Percentiles rank a stretch among this genome's conserved stretches.
These are phyloP conservation scores for Aspergillus ustus DNA, from an alignment of 2,329 filamentous ascomycete species.

Conservation along the genomic window DNA sequence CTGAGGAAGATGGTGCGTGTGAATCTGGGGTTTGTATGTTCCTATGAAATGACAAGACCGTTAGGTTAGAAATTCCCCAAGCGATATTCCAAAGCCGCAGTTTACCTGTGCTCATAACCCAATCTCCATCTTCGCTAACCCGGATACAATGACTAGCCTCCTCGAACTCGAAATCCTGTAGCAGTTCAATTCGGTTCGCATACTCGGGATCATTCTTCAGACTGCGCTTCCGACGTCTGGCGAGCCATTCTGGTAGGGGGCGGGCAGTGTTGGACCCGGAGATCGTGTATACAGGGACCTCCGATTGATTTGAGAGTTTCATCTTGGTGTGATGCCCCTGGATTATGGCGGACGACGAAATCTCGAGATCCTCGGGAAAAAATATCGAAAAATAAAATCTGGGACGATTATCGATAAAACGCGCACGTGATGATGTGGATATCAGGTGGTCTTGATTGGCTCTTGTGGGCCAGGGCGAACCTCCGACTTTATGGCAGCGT, in stretches of 20 bases:
- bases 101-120: constrained; percentile 91
- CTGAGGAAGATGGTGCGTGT: constrained; percentile 93
- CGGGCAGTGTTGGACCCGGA: constrained; percentile 87
- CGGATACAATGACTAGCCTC: constrained; percentile 90
- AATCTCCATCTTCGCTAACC: constrained; percentile 92
- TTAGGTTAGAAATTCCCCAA: not conserved
- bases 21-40: constrained; percentile 80
- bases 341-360: constrained; percentile 11
- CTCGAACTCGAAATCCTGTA: constrained; percentile 98
- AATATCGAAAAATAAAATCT: constrained; percentile 18
- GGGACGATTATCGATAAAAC: constrained; percentile 32
- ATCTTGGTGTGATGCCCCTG: constrained; percentile 35
- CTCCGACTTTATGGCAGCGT: constrained; percentile 31
- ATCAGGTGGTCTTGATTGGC: constrained; percentile 35
- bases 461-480: constrained; percentile 35
- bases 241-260: constrained; percentile 93
- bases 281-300: constrained; percentile 91
- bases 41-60: constrained; percentile 41
- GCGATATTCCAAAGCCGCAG: not conserved
- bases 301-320: constrained; percentile 67
- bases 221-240: constrained; percentile 84
- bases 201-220: constrained; percentile 92
- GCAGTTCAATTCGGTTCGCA: constrained; percentile 87
- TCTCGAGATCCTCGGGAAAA: not conserved
- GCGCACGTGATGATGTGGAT: constrained; percentile 35